Conservation (phyloP, 2,329 filamentous ascomycete species). For the Arachnomyces sp. region DNA sequence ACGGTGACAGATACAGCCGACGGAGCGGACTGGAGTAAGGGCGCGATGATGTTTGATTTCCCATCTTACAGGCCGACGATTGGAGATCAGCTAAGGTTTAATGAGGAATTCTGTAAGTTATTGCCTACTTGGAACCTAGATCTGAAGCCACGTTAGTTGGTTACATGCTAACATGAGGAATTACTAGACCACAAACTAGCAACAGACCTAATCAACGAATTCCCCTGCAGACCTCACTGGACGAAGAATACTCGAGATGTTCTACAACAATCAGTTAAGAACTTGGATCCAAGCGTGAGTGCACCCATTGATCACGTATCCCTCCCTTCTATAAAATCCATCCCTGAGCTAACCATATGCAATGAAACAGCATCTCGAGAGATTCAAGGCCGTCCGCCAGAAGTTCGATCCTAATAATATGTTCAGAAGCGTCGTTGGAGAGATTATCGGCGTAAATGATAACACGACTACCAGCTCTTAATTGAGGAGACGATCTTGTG, state of each 20-base stretch:
- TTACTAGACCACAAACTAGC: conserved; percentile 37
- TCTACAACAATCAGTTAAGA: conserved; percentile 38
- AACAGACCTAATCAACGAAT: conserved; percentile 41
- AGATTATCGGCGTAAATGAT: conserved; percentile 37
- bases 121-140: background rate
- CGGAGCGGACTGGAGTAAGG: conserved; percentile 42
- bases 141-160: background rate
- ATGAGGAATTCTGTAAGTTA: conserved; percentile 41
- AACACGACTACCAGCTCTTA: no score
- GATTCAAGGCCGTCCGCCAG: conserved; percentile 43
- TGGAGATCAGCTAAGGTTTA: conserved; percentile 42
- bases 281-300: conserved; percentile 34
- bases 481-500: no score
- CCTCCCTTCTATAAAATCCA: background rate
- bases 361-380: conserved; percentile 28
- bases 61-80: conserved; percentile 39
- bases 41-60: conserved; percentile 49
- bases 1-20: conserved; percentile 42
- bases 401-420: conserved; percentile 43
- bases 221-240: conserved; percentile 46
- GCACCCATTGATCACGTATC: background rate
- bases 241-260: conserved; percentile 47
- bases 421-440: conserved; percentile 42
- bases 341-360: background rate
- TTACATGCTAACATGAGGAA: no score